Base-by-base conservation (phyloP, 257 asterid species). In the Plantago elongata region DNA sequence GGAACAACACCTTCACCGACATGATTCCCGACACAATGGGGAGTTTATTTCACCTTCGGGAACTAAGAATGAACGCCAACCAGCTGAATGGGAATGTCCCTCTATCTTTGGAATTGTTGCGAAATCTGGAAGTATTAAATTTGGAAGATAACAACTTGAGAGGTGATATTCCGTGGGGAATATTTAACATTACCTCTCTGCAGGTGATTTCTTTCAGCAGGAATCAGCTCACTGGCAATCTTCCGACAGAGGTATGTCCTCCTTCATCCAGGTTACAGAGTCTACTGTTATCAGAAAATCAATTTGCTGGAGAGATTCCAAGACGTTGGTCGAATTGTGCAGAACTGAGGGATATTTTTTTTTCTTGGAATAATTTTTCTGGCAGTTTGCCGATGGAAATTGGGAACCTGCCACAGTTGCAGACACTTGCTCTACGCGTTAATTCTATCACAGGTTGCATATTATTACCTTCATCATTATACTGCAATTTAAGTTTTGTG, bases 171-270 rank as follows among this genome's bases (percentile, higher is more conserved):
- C 65, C 72, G 3, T 4, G 11, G 3, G 43, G 51, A 9, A 3
- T 45, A 57, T 11, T 48, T 43, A 7, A 66, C 37, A 27, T 58
- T 48, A 13, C 13, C 65, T 14, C 37, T 10, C 15, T 59, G 51
- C 15, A 30, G 50, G 16, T 11, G 5, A 16, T 67, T 12, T 9
- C 11, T 9, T 11, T 67, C 7, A 54, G 13, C 15, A 11, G 7
- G 34, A 67, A 51, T 17, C 11, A 38, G 11, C 15, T 67, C 17
- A 48, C 72, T 16, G 72, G 72, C 59, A 48, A 54, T 13, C n/a
- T 64, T 1, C 69, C 69, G 0, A 6, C 3, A 0, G 40, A 49
- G 5, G 43, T 42, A 7, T 65, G 69, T 14, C 12, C 16, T 5
- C 15, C 4, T 18, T 8, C 34, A 9, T 0, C 69, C 2, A 54